Conservation (phyloP, 2,329 filamentous ascomycete species). For the Cladophialophora bantiana region DNA sequence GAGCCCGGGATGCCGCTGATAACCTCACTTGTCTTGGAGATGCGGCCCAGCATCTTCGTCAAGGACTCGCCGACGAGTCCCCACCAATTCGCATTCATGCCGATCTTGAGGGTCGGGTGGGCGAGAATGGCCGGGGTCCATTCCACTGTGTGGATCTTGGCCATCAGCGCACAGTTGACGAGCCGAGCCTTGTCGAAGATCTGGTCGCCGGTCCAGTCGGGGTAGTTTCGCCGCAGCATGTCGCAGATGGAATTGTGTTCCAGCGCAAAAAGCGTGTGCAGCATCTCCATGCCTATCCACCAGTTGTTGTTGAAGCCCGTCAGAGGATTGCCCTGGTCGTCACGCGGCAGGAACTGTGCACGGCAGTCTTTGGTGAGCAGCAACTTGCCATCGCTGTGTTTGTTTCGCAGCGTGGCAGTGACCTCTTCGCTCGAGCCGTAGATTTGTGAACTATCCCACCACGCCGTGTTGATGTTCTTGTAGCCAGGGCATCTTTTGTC, state of each 20-base stretch:
- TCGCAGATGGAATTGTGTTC: conserved; percentile 58
- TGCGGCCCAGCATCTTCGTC: conserved; percentile 51
- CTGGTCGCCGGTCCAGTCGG: conserved; percentile 50
- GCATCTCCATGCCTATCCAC: conserved; percentile 57
- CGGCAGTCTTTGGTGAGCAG: conserved; percentile 45
- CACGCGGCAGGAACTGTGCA: conserved; percentile 47
- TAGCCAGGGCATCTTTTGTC: conserved; percentile 52
- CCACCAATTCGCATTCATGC: conserved; percentile 58
- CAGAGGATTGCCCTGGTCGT: conserved; percentile 47
- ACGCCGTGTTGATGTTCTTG: conserved; percentile 53
- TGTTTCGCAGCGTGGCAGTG: conserved; percentile 48
- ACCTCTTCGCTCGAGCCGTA: conserved; percentile 52
- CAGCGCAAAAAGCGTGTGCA: conserved; percentile 56
- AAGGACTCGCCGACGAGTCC: conserved; percentile 53
- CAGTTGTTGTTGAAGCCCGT: conserved; percentile 56
- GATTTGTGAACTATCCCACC: conserved; percentile 59
- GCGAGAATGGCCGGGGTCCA: conserved; percentile 59
- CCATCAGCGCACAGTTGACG: conserved; percentile 57
- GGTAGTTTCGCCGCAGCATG: conserved; percentile 46
- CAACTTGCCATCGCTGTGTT: conserved; percentile 50
- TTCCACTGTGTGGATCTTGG: conserved; percentile 59
- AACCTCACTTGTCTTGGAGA: conserved; percentile 51
- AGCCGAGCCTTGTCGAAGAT: conserved; percentile 56
- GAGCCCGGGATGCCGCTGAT: conserved; percentile 53
- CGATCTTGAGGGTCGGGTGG: conserved; percentile 53